Evolutionary conservation across 257 asterid genomes (phyloP), one percentile per base, ranked within the genome.

Genomic region (Solanum virginianum): DNA sequence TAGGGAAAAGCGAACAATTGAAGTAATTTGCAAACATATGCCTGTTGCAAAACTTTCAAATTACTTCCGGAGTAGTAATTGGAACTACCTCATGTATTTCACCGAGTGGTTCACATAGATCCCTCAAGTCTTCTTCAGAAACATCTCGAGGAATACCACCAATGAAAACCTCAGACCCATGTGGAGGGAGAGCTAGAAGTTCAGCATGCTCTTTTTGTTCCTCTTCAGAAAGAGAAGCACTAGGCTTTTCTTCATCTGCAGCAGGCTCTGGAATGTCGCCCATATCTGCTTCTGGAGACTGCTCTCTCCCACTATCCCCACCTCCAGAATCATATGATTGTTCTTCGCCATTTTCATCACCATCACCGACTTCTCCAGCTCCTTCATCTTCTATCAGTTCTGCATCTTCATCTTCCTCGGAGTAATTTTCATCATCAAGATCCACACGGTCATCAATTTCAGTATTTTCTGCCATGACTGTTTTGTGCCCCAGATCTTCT

Each of bases 391-490:
- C 98, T 88, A 91, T 89, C 88, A 92, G 92, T 79, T 95, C 98
- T 89, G 88, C 92, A 74, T 92, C 94, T 14, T 92, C 97, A 55
- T 96, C 98, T 84, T 94, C 99, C 86, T 93, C 97, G 3, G 91
- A 85, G 88, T 92, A 95, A 89, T 93, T 92, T 85, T 95, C 99
- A 87, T 94, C 97, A 80, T 95, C 98, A 82, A 95, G 93, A 82
- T 96, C 98, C 88, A 94, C 98, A 45, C 91, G 96, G 89, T 96
- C 99, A 71, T 94, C 98, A 84, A 92, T 88, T 88, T 96, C 98
- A 87, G 92, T 90, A 88, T 92, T 93, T 85, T 94, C 98, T 26
- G 94, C 91, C 99, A 96, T 80, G 90, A 87, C 86, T 88, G 74
- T n/a, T 88, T 88, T 82, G 82, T 11, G 80, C 49, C 71, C 74